Conservation (phyloP, 108 stramenopile species). For the Skeletonema potamos region DNA sequence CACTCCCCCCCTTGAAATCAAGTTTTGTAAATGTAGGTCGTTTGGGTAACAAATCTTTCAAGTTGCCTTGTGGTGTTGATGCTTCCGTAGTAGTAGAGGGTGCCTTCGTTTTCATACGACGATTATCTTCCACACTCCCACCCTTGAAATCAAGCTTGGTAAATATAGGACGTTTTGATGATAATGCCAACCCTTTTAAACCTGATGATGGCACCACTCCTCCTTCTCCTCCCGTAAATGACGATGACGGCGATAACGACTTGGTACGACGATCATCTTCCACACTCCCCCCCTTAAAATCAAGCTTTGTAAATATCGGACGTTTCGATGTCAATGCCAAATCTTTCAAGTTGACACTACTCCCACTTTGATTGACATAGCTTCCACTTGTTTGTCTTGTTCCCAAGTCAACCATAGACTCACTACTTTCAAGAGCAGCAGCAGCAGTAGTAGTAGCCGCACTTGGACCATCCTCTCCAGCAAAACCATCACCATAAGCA, state of each 20-base stretch:
- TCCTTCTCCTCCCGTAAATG: background rate
- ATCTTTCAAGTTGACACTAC: conserved; percentile 8
- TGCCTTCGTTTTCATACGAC: background rate
- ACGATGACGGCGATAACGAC: background rate
- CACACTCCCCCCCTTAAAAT: conserved; percentile 27
- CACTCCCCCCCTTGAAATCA: conserved; percentile 22
- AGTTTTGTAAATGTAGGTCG: conserved; percentile 32
- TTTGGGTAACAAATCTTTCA: conserved; percentile 8
- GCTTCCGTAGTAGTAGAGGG: background rate
- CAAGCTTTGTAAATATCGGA: conserved; percentile 29
- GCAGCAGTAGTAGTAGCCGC: too few relatives aligned
- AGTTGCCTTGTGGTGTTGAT: background rate
- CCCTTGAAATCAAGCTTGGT: conserved; percentile 4
- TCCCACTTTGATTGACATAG: background rate
- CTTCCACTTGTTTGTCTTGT: background rate
- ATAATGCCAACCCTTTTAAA: conserved; percentile 15
- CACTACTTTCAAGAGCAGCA: background rate
- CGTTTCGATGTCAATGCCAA: conserved; percentile 10
- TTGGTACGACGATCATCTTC: conserved; percentile 27
- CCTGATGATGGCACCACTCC: background rate
- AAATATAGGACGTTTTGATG: conserved; percentile 8
- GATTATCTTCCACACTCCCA: background rate
- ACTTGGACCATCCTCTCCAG: background rate
- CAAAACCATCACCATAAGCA: background rate
- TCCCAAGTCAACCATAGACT: background rate